Percentiles rank a stretch among this genome's conserved stretches.
These are phyloP conservation scores for Podila epigama DNA, from an alignment of 192 early-diverging fungal genomes.

Conservation along the genomic window DNA sequence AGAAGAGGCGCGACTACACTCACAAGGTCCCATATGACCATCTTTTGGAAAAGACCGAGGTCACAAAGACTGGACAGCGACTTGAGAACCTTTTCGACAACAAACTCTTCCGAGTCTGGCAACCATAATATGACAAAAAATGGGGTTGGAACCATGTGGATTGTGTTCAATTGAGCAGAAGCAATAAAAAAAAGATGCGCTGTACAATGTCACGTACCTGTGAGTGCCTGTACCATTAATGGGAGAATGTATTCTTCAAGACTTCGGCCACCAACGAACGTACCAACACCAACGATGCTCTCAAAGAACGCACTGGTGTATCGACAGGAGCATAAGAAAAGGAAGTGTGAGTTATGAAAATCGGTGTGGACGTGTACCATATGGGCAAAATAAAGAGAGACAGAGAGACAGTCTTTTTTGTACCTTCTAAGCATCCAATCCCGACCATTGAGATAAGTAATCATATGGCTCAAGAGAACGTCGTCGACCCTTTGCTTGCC, in stretches of 20 bases:
- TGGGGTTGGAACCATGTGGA: not conserved
- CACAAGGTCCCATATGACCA: constrained; percentile 77
- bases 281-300: constrained; percentile 88
- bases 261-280: constrained; percentile 84
- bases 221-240: constrained; percentile 85
- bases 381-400: too few species aligned
- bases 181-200: not conserved
- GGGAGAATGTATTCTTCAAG: constrained; percentile 95
- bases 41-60: constrained; percentile 77
- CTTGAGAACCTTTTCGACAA: constrained; percentile 88
- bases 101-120: constrained; percentile 89
- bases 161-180: not conserved
- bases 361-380: too few species aligned
- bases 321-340: not conserved
- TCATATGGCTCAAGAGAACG: constrained; percentile 88
- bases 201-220: too few species aligned
- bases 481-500: constrained; percentile 84
- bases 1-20: constrained; percentile 74
- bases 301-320: constrained; percentile 96
- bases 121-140: not conserved
- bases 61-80: constrained; percentile 81
- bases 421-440: constrained; percentile 94
- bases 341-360: not conserved
- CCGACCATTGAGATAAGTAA: constrained; percentile 95
- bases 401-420: too few species aligned